A percentile compares a stretch with the other conserved stretches of the same genome.
phyloP scores from a whole-genome alignment of 768 basidiomycete species.

The Lenzites betulinus region DNA sequence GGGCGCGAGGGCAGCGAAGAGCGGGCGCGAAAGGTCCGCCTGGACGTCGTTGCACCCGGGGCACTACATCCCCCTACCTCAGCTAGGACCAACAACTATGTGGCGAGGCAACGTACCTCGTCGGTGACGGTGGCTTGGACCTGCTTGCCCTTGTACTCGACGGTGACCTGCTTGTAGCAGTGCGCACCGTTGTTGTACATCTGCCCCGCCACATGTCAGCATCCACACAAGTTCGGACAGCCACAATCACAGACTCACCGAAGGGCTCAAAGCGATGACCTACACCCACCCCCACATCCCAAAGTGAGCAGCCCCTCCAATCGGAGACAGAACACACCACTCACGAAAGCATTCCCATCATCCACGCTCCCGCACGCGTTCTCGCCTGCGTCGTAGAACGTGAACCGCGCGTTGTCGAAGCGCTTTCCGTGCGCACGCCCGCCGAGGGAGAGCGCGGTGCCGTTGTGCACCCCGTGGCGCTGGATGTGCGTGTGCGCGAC shows the following conservation, averaged over 20 bases:
- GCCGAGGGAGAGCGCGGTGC: not conserved
- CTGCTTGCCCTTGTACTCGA: slow-evolving; percentile 60
- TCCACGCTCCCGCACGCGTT: slow-evolving; percentile 26
- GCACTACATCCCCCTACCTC: slow-evolving; percentile 44
- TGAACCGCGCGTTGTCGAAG: slow-evolving; percentile 22
- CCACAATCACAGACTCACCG: slow-evolving; percentile 21
- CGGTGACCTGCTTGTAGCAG: slow-evolving; percentile 65
- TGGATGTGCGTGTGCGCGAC: not conserved
- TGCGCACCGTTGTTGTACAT: slow-evolving; percentile 55
- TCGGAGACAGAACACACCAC: not conserved
- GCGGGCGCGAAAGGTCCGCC: slow-evolving; percentile 66
- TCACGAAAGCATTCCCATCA: slow-evolving; percentile 22
- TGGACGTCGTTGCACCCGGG: slow-evolving; percentile 63
- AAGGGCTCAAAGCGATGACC: slow-evolving; percentile 53
- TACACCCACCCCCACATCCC: slow-evolving; percentile 26
- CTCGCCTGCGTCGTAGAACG: slow-evolving; percentile 27
- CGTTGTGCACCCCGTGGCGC: not conserved
- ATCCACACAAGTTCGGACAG: not conserved
- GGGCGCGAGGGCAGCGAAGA: slow-evolving; percentile 65
- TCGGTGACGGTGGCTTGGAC: slow-evolving; percentile 63
- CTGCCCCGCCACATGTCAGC: slow-evolving; percentile 34
- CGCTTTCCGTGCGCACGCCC: not conserved
- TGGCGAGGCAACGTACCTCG: slow-evolving; percentile 39
- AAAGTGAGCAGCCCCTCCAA: not conserved
- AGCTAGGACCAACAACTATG: no score